These are phyloP conservation scores for Didymellaceae sp. DNA, from an alignment of 2,329 filamentous ascomycete genomes.

Conservation along the genomic window DNA sequence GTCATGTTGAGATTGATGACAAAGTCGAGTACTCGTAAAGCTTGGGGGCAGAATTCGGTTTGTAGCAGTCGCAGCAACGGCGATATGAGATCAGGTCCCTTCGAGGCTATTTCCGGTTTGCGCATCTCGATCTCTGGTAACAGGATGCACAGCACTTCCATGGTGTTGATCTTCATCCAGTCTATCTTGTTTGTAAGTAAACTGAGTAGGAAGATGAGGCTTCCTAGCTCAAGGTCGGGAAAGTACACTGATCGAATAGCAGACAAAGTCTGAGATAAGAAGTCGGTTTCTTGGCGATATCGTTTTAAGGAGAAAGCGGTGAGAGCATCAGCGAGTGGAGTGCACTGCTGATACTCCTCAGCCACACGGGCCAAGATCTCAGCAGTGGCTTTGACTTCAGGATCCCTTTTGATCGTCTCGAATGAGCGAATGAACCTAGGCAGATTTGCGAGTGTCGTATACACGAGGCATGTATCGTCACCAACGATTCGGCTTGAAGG, in stretches of 20 bases:
- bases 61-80: conserved; percentile 87
- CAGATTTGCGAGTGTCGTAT: conserved; percentile 88
- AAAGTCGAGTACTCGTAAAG: conserved; percentile 87
- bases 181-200: conserved; percentile 85
- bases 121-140: conserved; percentile 94
- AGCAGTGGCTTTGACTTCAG: conserved; percentile 63
- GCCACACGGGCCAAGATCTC: conserved; percentile 74
- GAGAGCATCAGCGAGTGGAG: conserved; percentile 71
- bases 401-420: conserved; percentile 66
- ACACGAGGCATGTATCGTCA: conserved; percentile 80
- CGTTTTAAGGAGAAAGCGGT: conserved; percentile 71
- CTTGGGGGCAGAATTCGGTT: conserved; percentile 92
- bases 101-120: conserved; percentile 84
- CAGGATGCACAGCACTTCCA: conserved; percentile 84
- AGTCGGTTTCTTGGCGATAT: conserved; percentile 74
- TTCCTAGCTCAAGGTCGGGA: conserved; percentile 80
- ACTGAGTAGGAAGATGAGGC: conserved; percentile 88
- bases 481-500: conserved; percentile 84
- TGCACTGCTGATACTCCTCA: conserved; percentile 74
- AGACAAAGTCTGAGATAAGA: conserved; percentile 74
- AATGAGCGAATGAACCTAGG: conserved; percentile 83
- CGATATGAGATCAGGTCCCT: conserved; percentile 94
- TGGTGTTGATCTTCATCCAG: conserved; percentile 92
- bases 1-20: conserved; percentile 97
- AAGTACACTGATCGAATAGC: conserved; percentile 81